Conservation (phyloP, 805 yeast genomes). For the Yarrowia porcina region DNA sequence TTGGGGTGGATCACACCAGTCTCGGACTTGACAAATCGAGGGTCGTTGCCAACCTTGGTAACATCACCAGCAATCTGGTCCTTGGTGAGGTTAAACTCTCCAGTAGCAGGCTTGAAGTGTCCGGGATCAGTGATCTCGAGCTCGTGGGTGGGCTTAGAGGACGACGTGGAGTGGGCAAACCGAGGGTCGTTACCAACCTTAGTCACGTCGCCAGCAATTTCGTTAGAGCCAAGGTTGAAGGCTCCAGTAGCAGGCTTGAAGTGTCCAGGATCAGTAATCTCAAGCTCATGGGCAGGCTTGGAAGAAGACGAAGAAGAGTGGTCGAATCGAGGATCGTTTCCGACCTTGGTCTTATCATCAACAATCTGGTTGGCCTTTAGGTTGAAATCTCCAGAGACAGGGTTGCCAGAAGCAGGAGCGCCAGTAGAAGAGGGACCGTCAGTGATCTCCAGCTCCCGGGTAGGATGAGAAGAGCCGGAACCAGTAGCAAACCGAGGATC, state of each 20-base stretch:
- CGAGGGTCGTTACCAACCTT: background rate
- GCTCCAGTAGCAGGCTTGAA: no score
- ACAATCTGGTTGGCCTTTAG: background rate
- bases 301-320: no score
- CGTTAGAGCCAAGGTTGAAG: background rate
- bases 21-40: background rate
- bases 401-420: no score
- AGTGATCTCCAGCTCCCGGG: no score
- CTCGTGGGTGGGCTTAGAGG: background rate
- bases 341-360: background rate
- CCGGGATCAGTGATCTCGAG: background rate
- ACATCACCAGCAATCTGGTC: background rate
- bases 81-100: background rate
- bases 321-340: no score
- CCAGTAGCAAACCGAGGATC: background rate
- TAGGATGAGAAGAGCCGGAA: no score
- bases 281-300: no score
- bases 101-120: background rate
- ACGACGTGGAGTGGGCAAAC: background rate
- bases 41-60: background rate
- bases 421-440: no score
- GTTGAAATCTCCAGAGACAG: background rate
- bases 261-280: no score
- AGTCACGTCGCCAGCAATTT: background rate
- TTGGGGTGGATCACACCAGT: no score